Evolutionary conservation across 129 eudicot species (phyloP).

Genomic region (Kitagawia praeruptora): DNA sequence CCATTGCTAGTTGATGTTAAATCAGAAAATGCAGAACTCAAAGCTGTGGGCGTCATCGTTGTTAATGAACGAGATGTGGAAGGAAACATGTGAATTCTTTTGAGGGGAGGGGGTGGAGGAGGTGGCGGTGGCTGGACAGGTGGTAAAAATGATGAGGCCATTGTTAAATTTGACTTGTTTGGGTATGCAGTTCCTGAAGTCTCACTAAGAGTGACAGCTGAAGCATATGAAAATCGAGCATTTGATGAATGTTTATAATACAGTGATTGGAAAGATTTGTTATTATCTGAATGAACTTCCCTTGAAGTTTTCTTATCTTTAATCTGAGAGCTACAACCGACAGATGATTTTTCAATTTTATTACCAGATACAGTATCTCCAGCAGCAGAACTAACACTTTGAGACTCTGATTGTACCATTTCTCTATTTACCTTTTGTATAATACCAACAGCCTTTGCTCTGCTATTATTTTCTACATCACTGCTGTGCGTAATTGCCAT

Average conservation of each 20-base stretch:
- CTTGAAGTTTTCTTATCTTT: conserved; percentile 21
- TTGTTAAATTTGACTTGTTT: background rate
- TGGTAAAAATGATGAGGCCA: background rate
- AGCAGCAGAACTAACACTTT: conserved; percentile 17
- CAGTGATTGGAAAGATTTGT: conserved; percentile 70
- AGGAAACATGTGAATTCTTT: conserved; percentile 11
- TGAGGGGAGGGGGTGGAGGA: conserved; percentile 16
- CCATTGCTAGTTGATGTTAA: conserved; percentile 11
- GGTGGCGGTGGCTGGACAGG: conserved; percentile 17
- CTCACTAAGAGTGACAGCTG: conserved; percentile 39
- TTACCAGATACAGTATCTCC: conserved; percentile 28
- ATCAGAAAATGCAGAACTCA: conserved; percentile 13
- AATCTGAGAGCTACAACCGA: conserved; percentile 27
- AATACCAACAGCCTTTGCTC: conserved; percentile 29
- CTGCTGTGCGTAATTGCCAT: conserved; percentile 13
- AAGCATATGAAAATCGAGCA: conserved; percentile 52
- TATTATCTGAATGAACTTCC: conserved; percentile 48
- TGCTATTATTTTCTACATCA: conserved; percentile 16
- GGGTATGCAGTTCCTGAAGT: conserved; percentile 21
- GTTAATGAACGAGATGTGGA: conserved; percentile 9
- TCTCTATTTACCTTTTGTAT: conserved; percentile 24
- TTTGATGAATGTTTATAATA: conserved; percentile 46
- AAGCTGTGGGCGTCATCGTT: background rate
- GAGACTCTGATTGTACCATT: conserved; percentile 15
- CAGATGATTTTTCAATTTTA: conserved; percentile 36